A percentile compares a stretch with the other conserved stretches of the same genome.
Conservation (phyloP, 495 filamentous ascomycete genomes). For the Mytilinidion resinicola region DNA sequence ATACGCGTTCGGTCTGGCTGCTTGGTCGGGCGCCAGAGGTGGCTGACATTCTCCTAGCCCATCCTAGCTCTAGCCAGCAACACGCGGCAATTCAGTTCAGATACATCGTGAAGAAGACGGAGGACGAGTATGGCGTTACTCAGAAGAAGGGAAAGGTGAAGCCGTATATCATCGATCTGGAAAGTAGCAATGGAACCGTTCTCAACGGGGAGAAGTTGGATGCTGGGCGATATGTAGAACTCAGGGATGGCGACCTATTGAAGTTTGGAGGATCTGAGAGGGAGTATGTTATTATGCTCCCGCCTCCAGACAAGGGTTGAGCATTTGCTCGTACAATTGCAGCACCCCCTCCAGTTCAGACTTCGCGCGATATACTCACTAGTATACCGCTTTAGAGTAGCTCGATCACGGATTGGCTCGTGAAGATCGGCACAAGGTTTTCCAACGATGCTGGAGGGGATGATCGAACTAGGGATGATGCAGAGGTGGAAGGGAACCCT, state of each 20-base stretch:
- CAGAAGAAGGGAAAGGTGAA: slow-evolving; percentile 61
- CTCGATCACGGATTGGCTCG: too few relatives aligned
- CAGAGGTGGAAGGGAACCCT: too few relatives aligned
- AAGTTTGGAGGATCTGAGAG: slow-evolving; percentile 80
- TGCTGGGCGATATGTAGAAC: slow-evolving; percentile 71
- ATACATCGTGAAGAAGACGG: slow-evolving; percentile 58
- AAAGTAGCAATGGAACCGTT: slow-evolving; percentile 85
- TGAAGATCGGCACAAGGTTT: too few relatives aligned
- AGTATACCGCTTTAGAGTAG: too few relatives aligned
- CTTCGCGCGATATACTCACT: too few relatives aligned
- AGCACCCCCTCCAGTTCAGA: too few relatives aligned
- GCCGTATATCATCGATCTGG: slow-evolving; percentile 88
- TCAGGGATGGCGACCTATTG: slow-evolving; percentile 82
- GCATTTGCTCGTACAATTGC: too few relatives aligned
- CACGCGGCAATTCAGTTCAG: slow-evolving; percentile 95
- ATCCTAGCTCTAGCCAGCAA: slow-evolving; percentile 89
- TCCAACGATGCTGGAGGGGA: too few relatives aligned
- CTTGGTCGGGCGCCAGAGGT: slow-evolving; percentile 73
- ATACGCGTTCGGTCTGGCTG: slow-evolving; percentile 78
- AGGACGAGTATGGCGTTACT: slow-evolving; percentile 79
- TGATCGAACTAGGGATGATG: too few relatives aligned
- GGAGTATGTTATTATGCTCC: slow-evolving; percentile 42
- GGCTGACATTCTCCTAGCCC: slow-evolving; percentile 77
- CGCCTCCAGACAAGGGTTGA: slow-evolving; percentile 19
- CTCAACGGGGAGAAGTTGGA: slow-evolving; percentile 72